Conservation (phyloP, 2,329 filamentous ascomycete genomes). For the Pseudocercospora vitis region DNA sequence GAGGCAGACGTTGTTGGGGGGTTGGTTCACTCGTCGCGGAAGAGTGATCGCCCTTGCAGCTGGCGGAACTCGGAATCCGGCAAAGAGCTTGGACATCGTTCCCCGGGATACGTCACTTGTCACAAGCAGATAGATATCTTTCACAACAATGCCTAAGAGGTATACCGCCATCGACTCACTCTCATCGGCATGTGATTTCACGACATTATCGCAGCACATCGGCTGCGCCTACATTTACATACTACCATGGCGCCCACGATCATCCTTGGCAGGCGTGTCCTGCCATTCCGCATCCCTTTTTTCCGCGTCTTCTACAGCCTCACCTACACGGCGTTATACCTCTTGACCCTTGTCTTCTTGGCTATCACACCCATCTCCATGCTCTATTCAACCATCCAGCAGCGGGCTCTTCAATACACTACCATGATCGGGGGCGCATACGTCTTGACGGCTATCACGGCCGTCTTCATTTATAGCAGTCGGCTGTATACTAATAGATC, state of each 20-base stretch:
- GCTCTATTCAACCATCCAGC: slow-evolving; percentile 72
- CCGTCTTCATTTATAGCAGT: slow-evolving; percentile 74
- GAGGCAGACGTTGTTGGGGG: too few species aligned
- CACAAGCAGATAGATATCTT: too few species aligned
- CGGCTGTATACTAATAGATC: slow-evolving; percentile 85
- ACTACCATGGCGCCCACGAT: slow-evolving; percentile 19
- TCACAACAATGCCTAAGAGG: too few species aligned
- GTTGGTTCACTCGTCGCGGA: too few species aligned
- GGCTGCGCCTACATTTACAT: slow-evolving; percentile 16
- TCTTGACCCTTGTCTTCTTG: slow-evolving; percentile 71
- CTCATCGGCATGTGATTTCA: slow-evolving; percentile 12
- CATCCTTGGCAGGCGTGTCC: slow-evolving; percentile 26
- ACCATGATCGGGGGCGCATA: slow-evolving; percentile 78
- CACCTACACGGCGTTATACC: slow-evolving; percentile 72
- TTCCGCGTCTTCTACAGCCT: slow-evolving; percentile 76
- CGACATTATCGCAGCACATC: slow-evolving; percentile 15
- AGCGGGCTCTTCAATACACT: slow-evolving; percentile 71
- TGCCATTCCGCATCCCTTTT: slow-evolving; percentile 54
- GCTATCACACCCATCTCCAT: slow-evolving; percentile 76
- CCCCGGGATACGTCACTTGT: too few species aligned
- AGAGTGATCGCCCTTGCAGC: too few species aligned
- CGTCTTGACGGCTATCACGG: slow-evolving; percentile 67
- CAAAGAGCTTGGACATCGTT: too few species aligned
- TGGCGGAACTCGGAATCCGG: too few species aligned
- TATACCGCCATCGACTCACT: too few species aligned